These are phyloP conservation scores for Flaveria floridana DNA, from an alignment of 140 eudicot species.

Conservation along the genomic window DNA sequence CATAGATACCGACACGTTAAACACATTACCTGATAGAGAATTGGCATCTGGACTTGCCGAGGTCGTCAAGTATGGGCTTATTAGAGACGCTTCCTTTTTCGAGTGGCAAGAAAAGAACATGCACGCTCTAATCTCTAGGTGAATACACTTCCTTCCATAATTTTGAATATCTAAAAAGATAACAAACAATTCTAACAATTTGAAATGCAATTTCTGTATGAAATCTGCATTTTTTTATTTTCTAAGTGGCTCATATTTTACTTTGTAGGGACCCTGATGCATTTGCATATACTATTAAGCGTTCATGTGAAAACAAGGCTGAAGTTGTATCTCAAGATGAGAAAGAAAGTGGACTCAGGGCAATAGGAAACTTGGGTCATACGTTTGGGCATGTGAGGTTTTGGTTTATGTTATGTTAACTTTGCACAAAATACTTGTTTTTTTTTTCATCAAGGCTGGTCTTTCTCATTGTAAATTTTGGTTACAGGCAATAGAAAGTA, in stretches of 20 bases:
- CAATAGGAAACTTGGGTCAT: conserved; percentile 90
- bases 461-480: background rate
- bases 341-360: conserved; percentile 88
- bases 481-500: conserved; percentile 86
- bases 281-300: conserved; percentile 86
- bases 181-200: background rate
- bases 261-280: conserved; percentile 74
- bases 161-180: background rate
- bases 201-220: no score
- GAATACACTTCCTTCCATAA: background rate
- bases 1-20: conserved; percentile 77
- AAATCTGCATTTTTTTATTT: background rate
- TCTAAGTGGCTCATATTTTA: conserved; percentile 2
- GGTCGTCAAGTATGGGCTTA: conserved; percentile 84
- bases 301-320: conserved; percentile 94
- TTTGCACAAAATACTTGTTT: background rate
- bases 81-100: conserved; percentile 80
- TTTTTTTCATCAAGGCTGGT: background rate
- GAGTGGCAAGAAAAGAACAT: conserved; percentile 98
- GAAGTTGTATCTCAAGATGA: conserved; percentile 91
- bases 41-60: conserved; percentile 93
- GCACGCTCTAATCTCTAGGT: conserved; percentile 78
- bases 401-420: background rate
- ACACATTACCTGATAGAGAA: conserved; percentile 90
- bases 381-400: conserved; percentile 91